A percentile compares a stretch with the other conserved stretches of the same genome.
Conservation (phyloP, 2,329 filamentous ascomycete species). For the Trichoderma sp. region DNA sequence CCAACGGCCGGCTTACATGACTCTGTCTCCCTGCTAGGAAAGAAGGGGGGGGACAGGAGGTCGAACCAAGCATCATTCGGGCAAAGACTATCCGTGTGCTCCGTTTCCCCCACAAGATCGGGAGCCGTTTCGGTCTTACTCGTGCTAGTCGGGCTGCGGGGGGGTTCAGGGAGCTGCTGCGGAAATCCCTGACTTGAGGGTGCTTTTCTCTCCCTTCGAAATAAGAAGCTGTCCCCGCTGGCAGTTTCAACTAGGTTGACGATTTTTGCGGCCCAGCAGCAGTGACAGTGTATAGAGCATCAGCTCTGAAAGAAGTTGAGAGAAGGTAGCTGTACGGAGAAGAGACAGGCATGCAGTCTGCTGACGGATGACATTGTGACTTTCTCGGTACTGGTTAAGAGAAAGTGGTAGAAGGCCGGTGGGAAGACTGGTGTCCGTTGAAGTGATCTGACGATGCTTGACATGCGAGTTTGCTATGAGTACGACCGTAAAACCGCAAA, state of each 20-base stretch:
- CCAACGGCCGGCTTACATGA: not conserved
- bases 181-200: not conserved
- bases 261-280: too few relatives aligned
- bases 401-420: too few relatives aligned
- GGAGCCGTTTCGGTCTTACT: constrained; percentile 22
- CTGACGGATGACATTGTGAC: too few relatives aligned
- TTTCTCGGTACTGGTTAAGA: too few relatives aligned
- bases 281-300: not conserved
- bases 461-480: too few relatives aligned
- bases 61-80: not conserved
- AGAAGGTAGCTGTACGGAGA: not conserved
- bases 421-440: too few relatives aligned
- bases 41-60: too few relatives aligned
- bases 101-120: constrained; percentile 21
- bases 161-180: not conserved
- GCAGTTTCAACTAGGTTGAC: not conserved
- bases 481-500: too few relatives aligned
- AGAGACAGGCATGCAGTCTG: too few relatives aligned
- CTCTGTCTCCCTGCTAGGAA: not conserved
- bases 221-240: not conserved
- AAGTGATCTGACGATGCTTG: too few relatives aligned
- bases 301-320: not conserved
- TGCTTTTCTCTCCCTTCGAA: not conserved
- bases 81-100: not conserved
- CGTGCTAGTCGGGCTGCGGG: not conserved